Base-by-base conservation (phyloP, 108 stramenopile species). In the Epithemia pelagica region DNA sequence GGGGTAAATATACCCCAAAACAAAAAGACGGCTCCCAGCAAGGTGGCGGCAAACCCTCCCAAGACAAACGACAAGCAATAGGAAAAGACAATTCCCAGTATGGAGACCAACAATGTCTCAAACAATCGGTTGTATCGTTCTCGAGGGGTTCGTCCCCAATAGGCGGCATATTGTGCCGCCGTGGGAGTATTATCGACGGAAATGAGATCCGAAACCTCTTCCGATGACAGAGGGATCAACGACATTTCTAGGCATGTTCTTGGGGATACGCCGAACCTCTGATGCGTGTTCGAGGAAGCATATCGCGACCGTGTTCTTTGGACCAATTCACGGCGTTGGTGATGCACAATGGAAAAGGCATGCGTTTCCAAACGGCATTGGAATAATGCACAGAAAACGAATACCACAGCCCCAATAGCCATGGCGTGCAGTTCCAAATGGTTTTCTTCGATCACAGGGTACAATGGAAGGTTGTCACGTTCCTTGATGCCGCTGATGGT, bases 51-150 rank as follows among this genome's bases (percentile, higher is more conserved):
- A 64, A 89, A 89, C 28, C 80, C 64, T 46, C 91, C 91, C 10
- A 92, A 51, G 22, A 88, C 87, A 74, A 89, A 92, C 32, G 74
- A 76, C 10, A 92, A 54, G 63, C 85, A 92, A 64, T 89, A 92
- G 26, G 81, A 74, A 58, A 84, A 80, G 73, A 86, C 79, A 25
- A 71, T 71, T 0, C 91, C 91, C 26, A 92, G 52, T 54, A 89
- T 82, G 5, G 81, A 75, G 37, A 92, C 79, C 24, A 73, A 66
- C 15, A 74, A 59, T 22, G 82, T 79, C 72, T 92, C 91, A 27
- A 87, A 71, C 15, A 85, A 25, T 7, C 81, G 66, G 33, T 81
- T 73, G 71, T 80, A 92, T n/a, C 73, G 71, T 70, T 92, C 86
- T 32, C 75, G 76, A 10, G 73, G 66, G 0, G 76, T 84, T 31